These are phyloP conservation scores for Solanum chacoense DNA, from an alignment of 305 asterid species.

Conservation along the genomic window DNA sequence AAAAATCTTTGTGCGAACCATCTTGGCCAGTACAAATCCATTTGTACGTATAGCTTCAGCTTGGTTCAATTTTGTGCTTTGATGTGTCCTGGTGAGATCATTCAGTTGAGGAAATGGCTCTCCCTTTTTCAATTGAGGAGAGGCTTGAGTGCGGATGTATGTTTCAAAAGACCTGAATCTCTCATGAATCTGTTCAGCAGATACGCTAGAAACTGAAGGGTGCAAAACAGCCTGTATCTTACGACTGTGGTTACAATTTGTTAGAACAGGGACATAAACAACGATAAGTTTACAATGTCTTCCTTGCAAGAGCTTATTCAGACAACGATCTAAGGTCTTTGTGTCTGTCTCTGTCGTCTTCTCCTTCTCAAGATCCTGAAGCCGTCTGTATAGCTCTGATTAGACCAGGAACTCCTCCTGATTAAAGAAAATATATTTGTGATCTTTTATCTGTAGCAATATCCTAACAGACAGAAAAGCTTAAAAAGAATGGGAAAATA, in stretches of 20 bases:
- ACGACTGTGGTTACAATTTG: constrained; percentile 68
- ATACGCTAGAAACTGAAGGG: constrained; percentile 44
- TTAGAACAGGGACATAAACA: constrained; percentile 60
- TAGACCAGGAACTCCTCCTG: constrained; percentile 86
- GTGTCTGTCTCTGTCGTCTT: constrained; percentile 56
- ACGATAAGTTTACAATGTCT: constrained; percentile 70
- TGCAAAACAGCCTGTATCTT: constrained; percentile 68
- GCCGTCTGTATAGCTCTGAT: constrained; percentile 73
- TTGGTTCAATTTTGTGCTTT: constrained; percentile 28
- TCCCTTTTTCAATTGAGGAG: constrained; percentile 38
- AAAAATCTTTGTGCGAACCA: constrained; percentile 83
- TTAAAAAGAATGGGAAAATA: constrained; percentile 7
- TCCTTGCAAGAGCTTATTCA: constrained; percentile 79
- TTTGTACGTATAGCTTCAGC: constrained; percentile 60
- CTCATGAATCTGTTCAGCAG: constrained; percentile 76
- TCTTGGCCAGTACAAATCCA: constrained; percentile 73
- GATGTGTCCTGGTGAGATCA: constrained; percentile 61
- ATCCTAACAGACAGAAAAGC: neutral
- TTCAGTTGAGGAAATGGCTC: constrained; percentile 44
- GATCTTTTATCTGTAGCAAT: neutral
- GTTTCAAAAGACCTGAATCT: constrained; percentile 59
- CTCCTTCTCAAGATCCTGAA: constrained; percentile 61
- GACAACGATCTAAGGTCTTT: constrained; percentile 64
- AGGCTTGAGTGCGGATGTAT: constrained; percentile 46
- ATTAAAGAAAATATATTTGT: constrained; percentile 15